phyloP scores from a whole-genome alignment of 169 alveolate species.

The Plasmodium cynomolgi region DNA sequence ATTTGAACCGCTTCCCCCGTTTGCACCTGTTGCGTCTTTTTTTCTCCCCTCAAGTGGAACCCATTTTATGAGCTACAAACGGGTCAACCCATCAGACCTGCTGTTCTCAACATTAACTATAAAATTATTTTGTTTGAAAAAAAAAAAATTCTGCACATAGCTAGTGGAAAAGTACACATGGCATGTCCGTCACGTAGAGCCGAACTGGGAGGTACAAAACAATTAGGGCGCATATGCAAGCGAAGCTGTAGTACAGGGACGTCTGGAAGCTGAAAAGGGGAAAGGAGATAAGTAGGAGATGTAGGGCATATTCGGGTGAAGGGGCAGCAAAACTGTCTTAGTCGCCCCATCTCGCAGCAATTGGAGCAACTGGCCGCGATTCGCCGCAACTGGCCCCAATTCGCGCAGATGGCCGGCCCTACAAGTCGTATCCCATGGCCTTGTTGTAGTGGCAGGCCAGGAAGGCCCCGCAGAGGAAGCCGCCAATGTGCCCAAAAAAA shows the following conservation, averaged over 20 bases:
- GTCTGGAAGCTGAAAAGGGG: slow-evolving; percentile 29
- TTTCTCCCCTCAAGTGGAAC: not conserved
- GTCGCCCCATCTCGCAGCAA: not conserved
- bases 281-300: not conserved
- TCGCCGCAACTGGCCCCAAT: not conserved
- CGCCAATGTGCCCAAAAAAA: slow-evolving; percentile 73
- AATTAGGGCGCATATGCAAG: slow-evolving; percentile 34
- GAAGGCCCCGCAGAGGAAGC: slow-evolving; percentile 71
- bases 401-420: not conserved
- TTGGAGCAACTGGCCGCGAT: not conserved
- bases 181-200: slow-evolving; percentile 37
- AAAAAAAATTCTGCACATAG: not conserved
- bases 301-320: not conserved
- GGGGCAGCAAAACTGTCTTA: not conserved
- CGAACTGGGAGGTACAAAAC: slow-evolving; percentile 50
- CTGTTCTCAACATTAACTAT: not conserved
- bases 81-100: not conserved
- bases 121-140: not conserved
- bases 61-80: not conserved
- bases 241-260: slow-evolving; percentile 49
- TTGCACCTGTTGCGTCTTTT: not conserved
- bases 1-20: no score
- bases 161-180: slow-evolving; percentile 21
- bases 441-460: slow-evolving; percentile 58
- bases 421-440: slow-evolving; percentile 57